phyloP scores from a whole-genome alignment of 176 grass and related monocot genomes.

The Bonia amplexicaulis region DNA sequence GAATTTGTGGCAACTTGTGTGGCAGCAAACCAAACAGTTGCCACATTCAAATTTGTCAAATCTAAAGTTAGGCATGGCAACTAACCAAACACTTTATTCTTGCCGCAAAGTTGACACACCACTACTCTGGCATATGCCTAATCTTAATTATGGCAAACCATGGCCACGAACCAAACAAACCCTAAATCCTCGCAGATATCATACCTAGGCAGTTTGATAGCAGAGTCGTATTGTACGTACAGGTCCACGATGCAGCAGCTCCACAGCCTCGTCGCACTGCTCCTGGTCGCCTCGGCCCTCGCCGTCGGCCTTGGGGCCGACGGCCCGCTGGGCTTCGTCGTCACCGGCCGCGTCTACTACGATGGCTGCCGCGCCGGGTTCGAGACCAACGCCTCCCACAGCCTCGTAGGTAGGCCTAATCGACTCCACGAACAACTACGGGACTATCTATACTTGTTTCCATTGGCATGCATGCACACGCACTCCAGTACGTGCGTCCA shows the following conservation, averaged over 20 bases:
- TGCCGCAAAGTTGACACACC: no score
- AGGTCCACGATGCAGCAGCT: not conserved
- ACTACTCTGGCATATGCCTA: no score
- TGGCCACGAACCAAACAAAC: no score
- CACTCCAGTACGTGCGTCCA: no score
- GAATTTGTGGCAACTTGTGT: no score
- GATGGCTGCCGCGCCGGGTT: conserved; percentile 67
- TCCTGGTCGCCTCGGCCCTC: conserved; percentile 3
- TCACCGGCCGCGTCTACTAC: conserved; percentile 56
- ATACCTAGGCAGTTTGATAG: not conserved
- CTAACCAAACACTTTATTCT: no score
- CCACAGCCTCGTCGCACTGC: not conserved
- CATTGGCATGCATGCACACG: not conserved
- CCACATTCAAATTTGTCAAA: no score
- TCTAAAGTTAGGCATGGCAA: no score
- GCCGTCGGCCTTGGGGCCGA: not conserved
- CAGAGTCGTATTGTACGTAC: not conserved
- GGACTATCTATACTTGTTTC: not conserved
- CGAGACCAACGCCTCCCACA: conserved; percentile 38
- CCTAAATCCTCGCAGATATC: not conserved
- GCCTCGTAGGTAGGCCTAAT: conserved; percentile 25
- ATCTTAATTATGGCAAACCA: no score
- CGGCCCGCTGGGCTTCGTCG: not conserved
- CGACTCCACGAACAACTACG: not conserved
- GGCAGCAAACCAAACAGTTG: no score